Conservation (phyloP, 352 stramenopile species). For the Phytopythium cucurbitacearum region DNA sequence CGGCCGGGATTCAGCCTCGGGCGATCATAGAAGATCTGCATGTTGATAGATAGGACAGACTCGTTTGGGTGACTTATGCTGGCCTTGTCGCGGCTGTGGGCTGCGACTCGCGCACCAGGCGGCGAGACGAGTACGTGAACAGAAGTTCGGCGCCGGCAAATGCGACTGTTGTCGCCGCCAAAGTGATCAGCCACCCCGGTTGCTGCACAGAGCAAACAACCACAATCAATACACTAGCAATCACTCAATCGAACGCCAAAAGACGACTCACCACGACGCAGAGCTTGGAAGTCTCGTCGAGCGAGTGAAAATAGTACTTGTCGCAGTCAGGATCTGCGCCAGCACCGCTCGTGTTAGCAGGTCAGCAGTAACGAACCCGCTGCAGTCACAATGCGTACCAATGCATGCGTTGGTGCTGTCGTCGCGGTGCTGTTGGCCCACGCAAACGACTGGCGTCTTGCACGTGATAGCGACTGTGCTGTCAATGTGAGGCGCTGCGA, state of each 20-base stretch:
- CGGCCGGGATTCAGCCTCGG: slow-evolving; percentile 78
- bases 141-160: slow-evolving; percentile 38
- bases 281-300: slow-evolving; percentile 35
- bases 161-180: slow-evolving; percentile 27
- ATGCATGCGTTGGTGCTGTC: slow-evolving; percentile 39
- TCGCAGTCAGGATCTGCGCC: slow-evolving; percentile 53
- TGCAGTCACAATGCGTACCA: slow-evolving; percentile 16
- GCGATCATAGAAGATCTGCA: slow-evolving; percentile 31
- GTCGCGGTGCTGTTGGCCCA: slow-evolving; percentile 37
- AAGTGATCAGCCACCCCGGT: slow-evolving; percentile 23
- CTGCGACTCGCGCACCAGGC: slow-evolving; percentile 12
- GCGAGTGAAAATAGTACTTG: slow-evolving; percentile 56
- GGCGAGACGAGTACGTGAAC: slow-evolving; percentile 28
- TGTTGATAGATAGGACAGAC: not conserved
- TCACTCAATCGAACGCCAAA: not conserved
- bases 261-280: slow-evolving; percentile 48
- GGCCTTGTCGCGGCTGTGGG: slow-evolving; percentile 2
- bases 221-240: not conserved
- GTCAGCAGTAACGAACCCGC: not conserved
- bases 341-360: not conserved
- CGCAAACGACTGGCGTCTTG: slow-evolving; percentile 14
- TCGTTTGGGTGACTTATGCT: not conserved
- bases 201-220: slow-evolving; percentile 18
- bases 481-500: slow-evolving; percentile 1
- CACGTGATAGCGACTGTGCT: no score